Percentiles rank a stretch among this genome's conserved stretches.
Conservation (phyloP, 352 stramenopile genomes). For the Phytopythium ostracodes region DNA sequence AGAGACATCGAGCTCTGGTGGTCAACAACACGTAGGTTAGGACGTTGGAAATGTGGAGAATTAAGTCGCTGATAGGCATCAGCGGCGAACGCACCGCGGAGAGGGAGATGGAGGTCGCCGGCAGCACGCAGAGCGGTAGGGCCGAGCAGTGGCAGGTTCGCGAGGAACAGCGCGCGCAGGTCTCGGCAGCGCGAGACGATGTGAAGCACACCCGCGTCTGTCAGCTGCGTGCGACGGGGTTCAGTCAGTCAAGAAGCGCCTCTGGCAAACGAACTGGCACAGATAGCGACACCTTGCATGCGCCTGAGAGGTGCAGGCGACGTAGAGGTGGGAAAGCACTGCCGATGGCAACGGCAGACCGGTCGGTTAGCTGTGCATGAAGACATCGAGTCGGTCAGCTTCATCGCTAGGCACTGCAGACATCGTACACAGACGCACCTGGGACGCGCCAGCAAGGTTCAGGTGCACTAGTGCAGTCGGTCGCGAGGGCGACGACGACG, state of each 20-base stretch:
- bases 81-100: constrained; percentile 34
- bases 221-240: constrained; percentile 31
- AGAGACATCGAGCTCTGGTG: constrained; percentile 80
- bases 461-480: constrained; percentile 25
- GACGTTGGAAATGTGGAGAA: not conserved
- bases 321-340: not conserved
- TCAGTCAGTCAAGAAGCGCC: not conserved
- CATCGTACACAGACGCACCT: constrained; percentile 17
- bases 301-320: constrained; percentile 1
- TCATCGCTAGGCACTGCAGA: no score
- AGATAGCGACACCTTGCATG: not conserved
- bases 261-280: not conserved
- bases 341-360: not conserved
- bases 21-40: not conserved
- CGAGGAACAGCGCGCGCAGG: constrained; percentile 54
- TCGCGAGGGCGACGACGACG: not conserved
- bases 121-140: constrained; percentile 47
- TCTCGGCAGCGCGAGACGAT: constrained; percentile 43
- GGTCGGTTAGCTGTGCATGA: constrained; percentile 4
- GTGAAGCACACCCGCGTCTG: constrained; percentile 49
- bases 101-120: constrained; percentile 39
- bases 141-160: constrained; percentile 46
- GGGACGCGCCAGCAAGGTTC: constrained; percentile 33
- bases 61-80: no score
- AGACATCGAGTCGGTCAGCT: not conserved